Evolutionary conservation across 2,329 filamentous ascomycete species (phyloP), one percentile per base, ranked within the genome.

Genomic region (Orbilia javanica): DNA sequence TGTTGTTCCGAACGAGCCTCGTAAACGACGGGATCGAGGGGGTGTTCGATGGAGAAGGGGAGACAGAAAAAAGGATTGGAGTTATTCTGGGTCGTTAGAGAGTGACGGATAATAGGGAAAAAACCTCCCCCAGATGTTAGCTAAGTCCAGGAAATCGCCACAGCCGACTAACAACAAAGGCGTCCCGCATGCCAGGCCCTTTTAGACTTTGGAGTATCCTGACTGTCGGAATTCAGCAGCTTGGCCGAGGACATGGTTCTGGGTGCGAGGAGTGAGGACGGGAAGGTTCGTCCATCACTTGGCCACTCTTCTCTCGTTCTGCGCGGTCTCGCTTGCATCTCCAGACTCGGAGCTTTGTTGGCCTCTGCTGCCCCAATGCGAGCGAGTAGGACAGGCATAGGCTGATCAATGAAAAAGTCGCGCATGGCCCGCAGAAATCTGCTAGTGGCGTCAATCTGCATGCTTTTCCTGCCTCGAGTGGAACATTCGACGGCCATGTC

Each of bases 241-340:
- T 71, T 71, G 73, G 73, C 73, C 73, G 60, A 62, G 73, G 60
- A 77, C 73, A 77, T 77, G 73, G 73, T 77, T 67, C 73, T 77
- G 73, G 66, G 73, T 62, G 73, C 60, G 50, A 71, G 31, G 62
- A 77, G 66, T 76, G 73, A 77, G 52, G 60, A 55, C 64, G 64
- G 65, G 65, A 70, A 60, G 72, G 66, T 46, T 64, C 53, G n/a
- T 25, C n/a, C 53, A 66, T 62, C 50, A 66, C 50, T 76, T 64
- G 27, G 72, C 55, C 65, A 67, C 69, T 34, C 34, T 60, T 60
- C 55, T 60, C 34, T 60, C 34, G 55, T 60, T 34, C 55, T 60
- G 64, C 62, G 36, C 62, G 57, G 31, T n/a, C 73, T 77, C 73
- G 73, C 73, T 77, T 77, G 66, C 29, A 60, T 71, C 66, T 71